Percentiles rank a stretch among this genome's conserved stretches.
phyloP scores from a whole-genome alignment of 2,329 filamentous ascomycete species.

The Emericellopsis atlantica region DNA sequence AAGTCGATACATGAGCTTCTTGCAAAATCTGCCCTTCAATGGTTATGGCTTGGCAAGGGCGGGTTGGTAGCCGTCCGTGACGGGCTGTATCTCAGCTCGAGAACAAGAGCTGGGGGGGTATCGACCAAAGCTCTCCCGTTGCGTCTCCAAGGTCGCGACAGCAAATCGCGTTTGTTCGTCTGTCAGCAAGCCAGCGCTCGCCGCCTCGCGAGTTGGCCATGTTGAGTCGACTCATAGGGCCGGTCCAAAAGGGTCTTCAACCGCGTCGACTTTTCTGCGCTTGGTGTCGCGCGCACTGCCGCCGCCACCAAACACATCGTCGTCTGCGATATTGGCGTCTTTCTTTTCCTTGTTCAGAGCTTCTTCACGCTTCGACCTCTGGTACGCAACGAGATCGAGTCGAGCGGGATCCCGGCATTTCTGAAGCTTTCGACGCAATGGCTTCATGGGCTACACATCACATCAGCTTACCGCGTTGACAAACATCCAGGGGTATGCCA shows the following conservation, averaged over 20 bases:
- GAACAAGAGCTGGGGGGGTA: too few species aligned
- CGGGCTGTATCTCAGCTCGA: too few species aligned
- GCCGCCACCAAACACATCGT: constrained; percentile 33
- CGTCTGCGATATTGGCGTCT: constrained; percentile 18
- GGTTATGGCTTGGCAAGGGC: too few species aligned
- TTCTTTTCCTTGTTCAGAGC: constrained; percentile 31
- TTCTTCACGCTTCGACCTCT: constrained; percentile 49
- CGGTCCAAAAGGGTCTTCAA: constrained; percentile 35
- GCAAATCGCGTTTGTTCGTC: too few species aligned
- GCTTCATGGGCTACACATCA: constrained; percentile 32
- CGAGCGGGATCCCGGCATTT: constrained; percentile 64
- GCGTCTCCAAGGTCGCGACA: too few species aligned
- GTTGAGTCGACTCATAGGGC: constrained; percentile 13
- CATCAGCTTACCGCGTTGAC: constrained; percentile 23
- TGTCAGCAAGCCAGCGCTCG: too few species aligned
- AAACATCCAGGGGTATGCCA: constrained; percentile 6
- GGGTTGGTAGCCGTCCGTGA: too few species aligned
- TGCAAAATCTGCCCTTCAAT: too few species aligned
- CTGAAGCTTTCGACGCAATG: constrained; percentile 56
- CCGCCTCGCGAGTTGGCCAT: too few species aligned
- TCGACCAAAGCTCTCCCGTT: too few species aligned
- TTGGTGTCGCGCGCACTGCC: constrained; percentile 25
- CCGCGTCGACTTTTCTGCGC: constrained; percentile 27
- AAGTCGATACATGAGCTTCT: too few species aligned
- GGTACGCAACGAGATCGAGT: constrained; percentile 56